Evolutionary conservation across 179 eudicot species (phyloP).

Genomic region (Heliamphora pulchella): DNA sequence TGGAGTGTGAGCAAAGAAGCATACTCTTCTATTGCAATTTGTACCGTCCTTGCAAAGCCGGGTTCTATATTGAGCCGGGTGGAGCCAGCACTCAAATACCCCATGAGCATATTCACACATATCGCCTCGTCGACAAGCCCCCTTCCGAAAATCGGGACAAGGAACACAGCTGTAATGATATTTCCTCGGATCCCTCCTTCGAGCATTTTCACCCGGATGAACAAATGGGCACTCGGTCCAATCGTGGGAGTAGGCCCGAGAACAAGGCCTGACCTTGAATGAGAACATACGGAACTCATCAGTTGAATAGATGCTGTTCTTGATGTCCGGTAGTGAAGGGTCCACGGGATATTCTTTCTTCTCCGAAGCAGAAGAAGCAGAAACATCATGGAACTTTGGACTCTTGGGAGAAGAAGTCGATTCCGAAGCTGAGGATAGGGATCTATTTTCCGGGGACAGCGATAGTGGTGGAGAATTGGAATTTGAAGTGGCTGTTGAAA

Average conservation of each 20-base stretch:
- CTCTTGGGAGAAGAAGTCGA: constrained; percentile 40
- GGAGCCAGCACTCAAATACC: constrained; percentile 57
- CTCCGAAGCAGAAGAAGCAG: constrained; percentile 22
- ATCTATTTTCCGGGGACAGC: constrained; percentile 35
- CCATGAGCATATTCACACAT: constrained; percentile 58
- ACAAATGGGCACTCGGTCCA: constrained; percentile 72
- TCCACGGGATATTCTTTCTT: constrained; percentile 58
- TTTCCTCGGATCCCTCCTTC: constrained; percentile 56
- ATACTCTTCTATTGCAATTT: constrained; percentile 43
- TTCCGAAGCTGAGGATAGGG: constrained; percentile 37
- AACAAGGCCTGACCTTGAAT: constrained; percentile 53
- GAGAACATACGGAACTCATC: constrained; percentile 65
- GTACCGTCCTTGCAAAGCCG: constrained; percentile 50
- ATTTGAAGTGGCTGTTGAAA: constrained; percentile 26
- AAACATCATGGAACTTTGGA: constrained; percentile 29
- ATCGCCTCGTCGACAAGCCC: constrained; percentile 47
- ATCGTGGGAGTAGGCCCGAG: constrained; percentile 60
- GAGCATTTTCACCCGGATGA: constrained; percentile 58
- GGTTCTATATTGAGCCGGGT: constrained; percentile 56
- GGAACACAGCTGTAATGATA: constrained; percentile 60
- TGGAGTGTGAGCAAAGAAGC: constrained; percentile 51
- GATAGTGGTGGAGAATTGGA: constrained; percentile 40
- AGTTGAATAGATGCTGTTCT: constrained; percentile 41
- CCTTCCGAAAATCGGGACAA: constrained; percentile 56
- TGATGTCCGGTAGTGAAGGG: constrained; percentile 49